These are phyloP conservation scores for Emergomyces africanus DNA, from an alignment of 2,329 filamentous ascomycete species.

Conservation along the genomic window DNA sequence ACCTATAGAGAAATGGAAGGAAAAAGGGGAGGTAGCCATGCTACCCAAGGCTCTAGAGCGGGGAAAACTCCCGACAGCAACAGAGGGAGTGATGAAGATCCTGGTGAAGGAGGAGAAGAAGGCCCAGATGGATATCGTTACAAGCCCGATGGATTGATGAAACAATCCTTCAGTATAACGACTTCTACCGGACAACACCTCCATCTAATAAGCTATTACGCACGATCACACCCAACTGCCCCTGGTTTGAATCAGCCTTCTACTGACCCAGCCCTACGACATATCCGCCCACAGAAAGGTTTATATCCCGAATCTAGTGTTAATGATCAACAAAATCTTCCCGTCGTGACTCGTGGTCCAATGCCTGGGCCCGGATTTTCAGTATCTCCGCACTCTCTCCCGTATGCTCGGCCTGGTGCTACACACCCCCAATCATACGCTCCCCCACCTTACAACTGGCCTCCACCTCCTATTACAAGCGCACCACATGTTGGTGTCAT, in stretches of 20 bases:
- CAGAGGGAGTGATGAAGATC: constrained; percentile 69
- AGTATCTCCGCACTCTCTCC: constrained; percentile 40
- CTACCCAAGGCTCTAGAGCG: constrained; percentile 44
- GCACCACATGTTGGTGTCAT: constrained; percentile 25
- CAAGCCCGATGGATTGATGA: constrained; percentile 95
- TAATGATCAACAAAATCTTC: constrained; percentile 68
- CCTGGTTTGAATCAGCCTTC: constrained; percentile 69
- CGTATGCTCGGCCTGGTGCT: constrained; percentile 36
- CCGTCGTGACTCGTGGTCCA: constrained; percentile 65
- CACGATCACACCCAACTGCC: constrained; percentile 60
- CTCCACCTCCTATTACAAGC: constrained; percentile 31
- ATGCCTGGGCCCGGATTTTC: constrained; percentile 45
- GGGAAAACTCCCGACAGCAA: constrained; percentile 76
- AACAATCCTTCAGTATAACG: constrained; percentile 98
- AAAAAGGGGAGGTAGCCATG: constrained; percentile 69
- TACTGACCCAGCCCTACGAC: constrained; percentile 63
- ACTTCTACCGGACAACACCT: constrained; percentile 82
- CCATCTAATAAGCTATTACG: constrained; percentile 95
- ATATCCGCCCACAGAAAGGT: constrained; percentile 78
- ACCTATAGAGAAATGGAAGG: constrained; percentile 99
- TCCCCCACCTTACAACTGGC: constrained; percentile 29
- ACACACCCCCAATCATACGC: constrained; percentile 29
- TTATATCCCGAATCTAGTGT: constrained; percentile 96
- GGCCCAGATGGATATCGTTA: constrained; percentile 82
- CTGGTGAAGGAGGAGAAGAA: constrained; percentile 54